These are phyloP conservation scores for Syzygium jambos DNA, from an alignment of 345 rosid species.

Conservation along the genomic window DNA sequence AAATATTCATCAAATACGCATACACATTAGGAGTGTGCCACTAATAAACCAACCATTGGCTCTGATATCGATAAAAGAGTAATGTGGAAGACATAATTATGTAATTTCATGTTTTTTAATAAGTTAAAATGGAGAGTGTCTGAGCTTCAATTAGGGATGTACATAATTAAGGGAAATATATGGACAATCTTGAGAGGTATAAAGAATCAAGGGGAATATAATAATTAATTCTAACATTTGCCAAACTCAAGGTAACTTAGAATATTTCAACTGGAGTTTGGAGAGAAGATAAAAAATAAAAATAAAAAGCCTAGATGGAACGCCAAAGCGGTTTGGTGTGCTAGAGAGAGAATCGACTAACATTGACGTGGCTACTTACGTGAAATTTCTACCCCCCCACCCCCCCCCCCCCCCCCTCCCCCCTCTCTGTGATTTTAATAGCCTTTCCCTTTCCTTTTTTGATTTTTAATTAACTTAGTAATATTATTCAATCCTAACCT, in stretches of 20 bases:
- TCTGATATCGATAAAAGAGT: neutral
- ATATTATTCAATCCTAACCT: no score
- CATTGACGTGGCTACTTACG: neutral
- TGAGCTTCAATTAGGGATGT: neutral
- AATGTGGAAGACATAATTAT: no score
- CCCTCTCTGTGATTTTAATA: neutral
- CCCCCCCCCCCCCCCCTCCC: no score
- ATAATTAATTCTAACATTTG: neutral
- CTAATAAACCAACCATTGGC: neutral
- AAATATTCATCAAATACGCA: no score
- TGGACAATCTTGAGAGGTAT: neutral
- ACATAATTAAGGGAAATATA: neutral
- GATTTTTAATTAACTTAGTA: no score
- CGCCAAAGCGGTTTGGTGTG: neutral
- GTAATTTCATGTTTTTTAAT: neutral
- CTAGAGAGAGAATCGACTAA: neutral
- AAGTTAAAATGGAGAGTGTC: neutral
- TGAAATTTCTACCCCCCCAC: no score
- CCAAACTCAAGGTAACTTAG: neutral
- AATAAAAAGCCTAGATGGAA: neutral
- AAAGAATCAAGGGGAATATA: neutral
- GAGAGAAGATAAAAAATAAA: neutral
- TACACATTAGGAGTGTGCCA: neutral
- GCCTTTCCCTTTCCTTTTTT: neutral
- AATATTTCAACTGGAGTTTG: neutral